phyloP scores from a whole-genome alignment of 306 rosid species.

The Corylus heterophylla region DNA sequence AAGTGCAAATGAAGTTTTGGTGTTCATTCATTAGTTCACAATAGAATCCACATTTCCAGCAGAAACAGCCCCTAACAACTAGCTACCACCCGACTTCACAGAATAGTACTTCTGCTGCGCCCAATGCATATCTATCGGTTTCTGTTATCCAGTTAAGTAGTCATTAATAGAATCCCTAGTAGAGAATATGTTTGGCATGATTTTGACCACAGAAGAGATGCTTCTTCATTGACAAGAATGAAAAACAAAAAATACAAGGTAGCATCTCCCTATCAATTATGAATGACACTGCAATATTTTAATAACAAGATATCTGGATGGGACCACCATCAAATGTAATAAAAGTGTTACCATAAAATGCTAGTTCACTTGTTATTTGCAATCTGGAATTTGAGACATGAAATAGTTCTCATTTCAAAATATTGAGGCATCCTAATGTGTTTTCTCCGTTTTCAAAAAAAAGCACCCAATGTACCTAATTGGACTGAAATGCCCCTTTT shows the following conservation, averaged over 20 bases:
- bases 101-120: background rate
- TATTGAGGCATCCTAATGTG: background rate
- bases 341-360: background rate
- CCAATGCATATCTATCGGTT: background rate
- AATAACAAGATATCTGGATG: background rate
- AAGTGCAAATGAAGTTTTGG: background rate
- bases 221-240: background rate
- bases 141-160: background rate
- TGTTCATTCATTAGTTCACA: background rate
- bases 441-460: background rate
- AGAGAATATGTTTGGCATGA: background rate
- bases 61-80: background rate
- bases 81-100: background rate
- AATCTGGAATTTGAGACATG: background rate
- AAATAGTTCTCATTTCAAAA: background rate
- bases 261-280: background rate
- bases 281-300: background rate
- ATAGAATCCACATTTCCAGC: background rate
- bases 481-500: background rate
- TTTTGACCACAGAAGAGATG: background rate
- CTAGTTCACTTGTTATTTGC: background rate
- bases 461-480: background rate
- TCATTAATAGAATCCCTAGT: background rate
- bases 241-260: background rate
- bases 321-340: background rate